Evolutionary conservation across 2,329 filamentous ascomycete genomes (phyloP), one percentile per base, ranked within the genome.

Genomic region (Pseudogymnoascus sp.): DNA sequence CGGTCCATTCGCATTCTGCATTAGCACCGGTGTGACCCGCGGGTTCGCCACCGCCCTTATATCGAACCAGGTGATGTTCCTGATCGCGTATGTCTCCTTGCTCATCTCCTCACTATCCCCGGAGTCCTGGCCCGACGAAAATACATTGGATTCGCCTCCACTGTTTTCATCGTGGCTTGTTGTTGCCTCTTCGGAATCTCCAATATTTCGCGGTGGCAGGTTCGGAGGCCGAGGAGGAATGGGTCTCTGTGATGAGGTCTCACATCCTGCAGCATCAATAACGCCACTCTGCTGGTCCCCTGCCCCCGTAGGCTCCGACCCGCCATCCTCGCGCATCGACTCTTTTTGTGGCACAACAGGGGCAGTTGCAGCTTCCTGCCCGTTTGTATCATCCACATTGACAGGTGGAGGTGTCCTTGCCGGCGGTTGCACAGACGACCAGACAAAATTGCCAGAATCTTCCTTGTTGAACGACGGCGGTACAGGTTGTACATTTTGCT

Each of bases 1-100:
- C 0, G 95, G 95, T 0, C 95, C 95, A 71, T 99, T 99, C 64
- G 88, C 86, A 70, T 97, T 98, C 73, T 99, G 93, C 3, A 96
- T 87, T 43, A 98, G 79, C 64, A 98, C 92, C 0, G 95, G 93
- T 0, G 92, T 93, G n/a, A 83, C 82, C 48, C 91, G 83, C 39
- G 90, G 80, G 62, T 85, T 85, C n/a, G 83, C 80, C 1, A 80
- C 74, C 0, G 82, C 79, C 10, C 74, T 83, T 1, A 80, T 76
- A 73, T 97, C 91, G 65, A 87, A 81, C 93, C 93, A 98, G 66
- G 85, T 87, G 67, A 98, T 88, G 66, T 93, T 92, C 73, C 96
- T 96, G 74, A 98, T 93, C 64, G 92, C 89, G 71, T 99, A 98
- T 0, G 92, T 95, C 75, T 97, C 92, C 63, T 71, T 73, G 54